Base-by-base conservation (phyloP, 176 grass and related monocot genomes). In the Oryza meyeriana region DNA sequence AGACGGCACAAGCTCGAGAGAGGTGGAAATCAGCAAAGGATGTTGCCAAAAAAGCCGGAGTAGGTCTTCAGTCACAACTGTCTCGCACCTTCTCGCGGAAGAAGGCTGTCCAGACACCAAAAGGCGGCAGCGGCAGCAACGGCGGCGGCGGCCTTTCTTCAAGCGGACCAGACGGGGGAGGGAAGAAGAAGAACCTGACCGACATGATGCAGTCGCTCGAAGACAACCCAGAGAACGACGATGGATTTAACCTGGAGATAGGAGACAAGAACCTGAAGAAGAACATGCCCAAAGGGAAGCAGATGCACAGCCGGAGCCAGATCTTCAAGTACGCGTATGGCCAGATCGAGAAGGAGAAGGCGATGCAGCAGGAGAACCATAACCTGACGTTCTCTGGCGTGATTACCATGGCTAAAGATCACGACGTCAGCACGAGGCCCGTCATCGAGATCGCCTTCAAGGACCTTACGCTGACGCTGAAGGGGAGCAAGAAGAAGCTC, bases 301-400 rank as follows among this genome's bases (percentile, higher is more conserved):
- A 88, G 34, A 93, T 93, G 89, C 96, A 98, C 63, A 93, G 87
- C 5, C 89, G 85, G 68, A 98, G 92, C 78, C 96, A 98, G 76
- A 95, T 98, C 26, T 98, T 98, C 87, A 91, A 92, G 74, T 98
- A 98, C 25, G 96, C 96, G 9, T 98, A 98, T 26, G 96, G 96
- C 18, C 96, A 98, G n/a, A 95, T 98, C 8, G 96, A 98, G 87
- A 98, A 89, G 83, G 96, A 98, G 39, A 98, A 98, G 72, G 92
- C 92, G 11, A 91, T 98, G 90, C 91, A 98, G 44, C 88, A 98
- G 76, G 82, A 95, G 75, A 94, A 98, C 32, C 85, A 91, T 44
- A 98, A 98, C 79, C 76, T 98, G 69, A 98, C 85, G 36, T 98
- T 98, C 73, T 93, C 93, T 2, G 96, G 96, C 7, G 96, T 98